Conservation (phyloP, 805 yeast genomes). For the Debaryomyces maramus region DNA sequence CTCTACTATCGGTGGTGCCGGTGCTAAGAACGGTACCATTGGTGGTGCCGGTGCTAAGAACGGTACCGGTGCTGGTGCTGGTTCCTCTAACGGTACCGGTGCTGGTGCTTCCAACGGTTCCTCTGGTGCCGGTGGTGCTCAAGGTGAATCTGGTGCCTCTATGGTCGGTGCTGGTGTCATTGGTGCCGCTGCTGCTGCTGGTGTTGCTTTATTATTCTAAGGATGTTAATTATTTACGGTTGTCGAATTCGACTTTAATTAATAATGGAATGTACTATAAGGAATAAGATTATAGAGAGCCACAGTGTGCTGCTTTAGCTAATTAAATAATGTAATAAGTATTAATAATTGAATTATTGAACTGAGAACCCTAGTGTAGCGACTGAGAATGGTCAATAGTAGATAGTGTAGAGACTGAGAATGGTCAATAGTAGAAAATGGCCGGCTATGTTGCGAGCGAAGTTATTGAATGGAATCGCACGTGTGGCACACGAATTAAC, state of each 20-base stretch:
- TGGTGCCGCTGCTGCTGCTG: conserved; percentile 86
- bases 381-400: not conserved
- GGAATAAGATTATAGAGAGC: not conserved
- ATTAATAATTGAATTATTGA: not conserved
- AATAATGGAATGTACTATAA: not conserved
- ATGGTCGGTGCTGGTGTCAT: conserved; percentile 69
- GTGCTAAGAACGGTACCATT: conserved; percentile 37
- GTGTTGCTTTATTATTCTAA: conserved; percentile 56
- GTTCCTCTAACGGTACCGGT: conserved; percentile 52
- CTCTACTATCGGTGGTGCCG: conserved; percentile 40
- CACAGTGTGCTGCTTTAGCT: too few species aligned
- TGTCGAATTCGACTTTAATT: not conserved
- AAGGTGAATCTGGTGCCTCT: conserved; percentile 45
- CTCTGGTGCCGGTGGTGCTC: conserved; percentile 44
- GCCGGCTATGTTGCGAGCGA: too few species aligned
- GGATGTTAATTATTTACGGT: conserved; percentile 6
- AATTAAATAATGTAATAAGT: not conserved
- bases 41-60: conserved; percentile 54
- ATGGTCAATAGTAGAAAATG: too few species aligned
- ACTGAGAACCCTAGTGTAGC: too few species aligned
- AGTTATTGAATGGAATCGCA: too few species aligned
- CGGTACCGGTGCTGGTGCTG: conserved; percentile 46
- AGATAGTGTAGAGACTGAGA: too few species aligned
- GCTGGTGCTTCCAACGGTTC: conserved; percentile 47
- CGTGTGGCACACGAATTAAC: too few species aligned